Evolutionary conservation across 139 green algal genomes (phyloP), one percentile per base, ranked within the genome.

Genomic region (Nannochloris sp.): DNA sequence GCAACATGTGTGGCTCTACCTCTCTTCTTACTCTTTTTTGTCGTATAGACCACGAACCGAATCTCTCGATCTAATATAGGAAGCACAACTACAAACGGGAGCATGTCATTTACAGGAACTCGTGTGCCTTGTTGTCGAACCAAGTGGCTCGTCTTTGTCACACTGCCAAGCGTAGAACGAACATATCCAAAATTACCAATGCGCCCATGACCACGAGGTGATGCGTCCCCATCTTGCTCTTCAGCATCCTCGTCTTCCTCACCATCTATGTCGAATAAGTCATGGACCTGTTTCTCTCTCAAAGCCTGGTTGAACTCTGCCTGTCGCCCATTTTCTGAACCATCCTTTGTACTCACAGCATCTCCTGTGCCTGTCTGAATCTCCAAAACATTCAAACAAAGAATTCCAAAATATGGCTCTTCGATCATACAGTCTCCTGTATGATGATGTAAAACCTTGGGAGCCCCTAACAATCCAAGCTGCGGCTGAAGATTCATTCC

Each of bases 1-100:
- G 12, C 23, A 44, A 69, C 23, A 11, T 64, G 16, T 29, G 19
- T 24, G 43, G 23, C 21, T 57, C 19, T 44, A n/a, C 19, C 62
- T 56, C 29, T 24, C 23, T 50, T 44, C 48, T 66, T 27, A 64
- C 50, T 58, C 51, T 57, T 24, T n/a, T 24, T 46, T 44, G 40
- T 60, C 62, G 27, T 60, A 48, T 14, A 37, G n/a, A 23, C 4
- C 8, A 43, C 58, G 3, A 27, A n/a, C 58, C 23, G 11, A 8
- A 53, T 19, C 31, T 46, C 18, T 60, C 31, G 16, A 53, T 60
- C 36, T 19, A 61, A 19, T 21, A 53, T 53, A 3, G 46, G 46
- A 18, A 53, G 11, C 6, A 21, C 18, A 25, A 53, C n/a, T 53
- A 53, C n/a, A 53, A 53, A 53, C 15, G 46, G 4, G 5, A 53